A percentile compares a stretch with the other conserved stretches of the same genome.
These are phyloP conservation scores for Metarhizium robertsii DNA, from an alignment of 2,329 filamentous ascomycete genomes.

Conservation along the genomic window DNA sequence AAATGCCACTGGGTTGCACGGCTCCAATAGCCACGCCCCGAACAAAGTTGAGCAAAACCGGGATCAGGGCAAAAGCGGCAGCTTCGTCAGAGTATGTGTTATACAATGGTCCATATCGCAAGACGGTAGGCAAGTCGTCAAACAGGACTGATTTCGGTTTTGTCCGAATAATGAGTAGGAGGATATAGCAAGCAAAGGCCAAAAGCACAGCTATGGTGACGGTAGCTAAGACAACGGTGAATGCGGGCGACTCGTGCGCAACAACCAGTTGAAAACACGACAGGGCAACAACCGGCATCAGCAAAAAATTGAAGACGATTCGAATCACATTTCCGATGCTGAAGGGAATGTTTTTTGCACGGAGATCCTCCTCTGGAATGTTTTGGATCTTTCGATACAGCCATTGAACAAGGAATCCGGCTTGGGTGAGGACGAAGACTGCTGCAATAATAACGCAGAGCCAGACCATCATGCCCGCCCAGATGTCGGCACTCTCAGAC, in stretches of 20 bases:
- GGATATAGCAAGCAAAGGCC: slow-evolving; percentile 66
- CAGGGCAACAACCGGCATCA: slow-evolving; percentile 76
- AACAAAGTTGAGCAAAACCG: slow-evolving; percentile 74
- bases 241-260: slow-evolving; percentile 55
- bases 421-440: slow-evolving; percentile 61
- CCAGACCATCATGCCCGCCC: slow-evolving; percentile 92
- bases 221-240: slow-evolving; percentile 64
- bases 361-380: slow-evolving; percentile 75
- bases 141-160: slow-evolving; percentile 81
- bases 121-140: slow-evolving; percentile 81
- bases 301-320: slow-evolving; percentile 85
- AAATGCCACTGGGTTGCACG: slow-evolving; percentile 85
- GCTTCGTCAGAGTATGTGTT: slow-evolving; percentile 96
- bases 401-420: slow-evolving; percentile 71
- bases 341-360: slow-evolving; percentile 87
- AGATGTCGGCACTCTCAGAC: slow-evolving; percentile 66
- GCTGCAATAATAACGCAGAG: slow-evolving; percentile 65
- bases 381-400: slow-evolving; percentile 60
- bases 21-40: slow-evolving; percentile 87
- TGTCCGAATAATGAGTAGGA: slow-evolving; percentile 70
- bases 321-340: slow-evolving; percentile 70
- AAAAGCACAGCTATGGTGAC: slow-evolving; percentile 65
- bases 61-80: slow-evolving; percentile 80
- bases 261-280: slow-evolving; percentile 89
- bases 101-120: slow-evolving; percentile 88